phyloP scores from a whole-genome alignment of 768 basidiomycete genomes.

The Lyophyllum shimeji region DNA sequence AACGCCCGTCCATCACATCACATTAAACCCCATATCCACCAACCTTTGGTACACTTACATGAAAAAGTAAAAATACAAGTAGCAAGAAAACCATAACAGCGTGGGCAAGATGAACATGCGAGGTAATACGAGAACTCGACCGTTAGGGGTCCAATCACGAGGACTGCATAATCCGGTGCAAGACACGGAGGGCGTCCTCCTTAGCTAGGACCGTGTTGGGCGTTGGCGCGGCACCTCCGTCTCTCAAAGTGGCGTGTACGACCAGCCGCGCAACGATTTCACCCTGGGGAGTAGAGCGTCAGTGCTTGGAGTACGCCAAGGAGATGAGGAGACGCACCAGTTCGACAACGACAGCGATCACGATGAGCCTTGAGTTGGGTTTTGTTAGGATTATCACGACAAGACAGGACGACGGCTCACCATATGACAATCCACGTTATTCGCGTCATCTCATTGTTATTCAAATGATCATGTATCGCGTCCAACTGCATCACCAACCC shows the following conservation, averaged over 20 bases:
- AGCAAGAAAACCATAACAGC: background rate
- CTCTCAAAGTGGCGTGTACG: slow-evolving; percentile 57
- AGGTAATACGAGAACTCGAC: background rate
- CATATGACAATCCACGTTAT: slow-evolving; percentile 68
- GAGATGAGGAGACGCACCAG: slow-evolving; percentile 45
- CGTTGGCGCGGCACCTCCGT: slow-evolving; percentile 9
- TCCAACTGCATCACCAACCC: too few relatives aligned
- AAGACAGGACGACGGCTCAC: slow-evolving; percentile 24
- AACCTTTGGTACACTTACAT: background rate
- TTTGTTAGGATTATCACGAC: slow-evolving; percentile 19
- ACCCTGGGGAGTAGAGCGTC: slow-evolving; percentile 43
- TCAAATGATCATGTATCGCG: slow-evolving; percentile 91
- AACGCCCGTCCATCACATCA: background rate
- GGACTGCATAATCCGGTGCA: slow-evolving; percentile 39
- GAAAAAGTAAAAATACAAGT: background rate
- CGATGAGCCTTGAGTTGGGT: slow-evolving; percentile 68
- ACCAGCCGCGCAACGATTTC: slow-evolving; percentile 77
- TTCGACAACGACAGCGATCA: slow-evolving; percentile 88
- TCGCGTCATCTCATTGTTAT: slow-evolving; percentile 85
- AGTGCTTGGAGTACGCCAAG: background rate
- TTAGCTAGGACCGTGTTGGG: slow-evolving; percentile 27
- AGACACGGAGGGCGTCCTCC: slow-evolving; percentile 38
- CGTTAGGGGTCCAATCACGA: background rate
- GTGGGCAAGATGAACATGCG: too few relatives aligned
- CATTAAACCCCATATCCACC: background rate